Conservation (phyloP, 139 green algal genomes). For the Pleodorina starrii region DNA sequence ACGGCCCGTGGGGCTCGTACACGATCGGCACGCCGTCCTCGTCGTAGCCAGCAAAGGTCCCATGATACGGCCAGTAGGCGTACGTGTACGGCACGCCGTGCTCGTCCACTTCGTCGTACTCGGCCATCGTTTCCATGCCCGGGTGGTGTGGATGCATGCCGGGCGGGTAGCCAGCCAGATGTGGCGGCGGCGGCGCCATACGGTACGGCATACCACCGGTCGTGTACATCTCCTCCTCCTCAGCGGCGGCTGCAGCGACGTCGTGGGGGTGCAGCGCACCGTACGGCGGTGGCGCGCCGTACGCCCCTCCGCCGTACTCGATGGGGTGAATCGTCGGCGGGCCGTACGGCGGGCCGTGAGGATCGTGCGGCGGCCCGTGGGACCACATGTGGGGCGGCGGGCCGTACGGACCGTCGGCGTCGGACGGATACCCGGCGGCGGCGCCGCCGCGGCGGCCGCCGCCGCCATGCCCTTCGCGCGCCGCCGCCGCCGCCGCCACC, state of each 20-base stretch:
- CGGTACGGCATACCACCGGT: neutral
- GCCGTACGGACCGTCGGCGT: neutral
- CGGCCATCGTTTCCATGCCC: neutral
- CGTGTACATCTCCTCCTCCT: constrained; percentile 16
- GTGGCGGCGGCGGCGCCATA: neutral
- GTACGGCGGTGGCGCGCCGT: constrained; percentile 15
- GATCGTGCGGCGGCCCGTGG: neutral
- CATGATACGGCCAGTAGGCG: neutral
- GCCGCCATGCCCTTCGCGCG: neutral
- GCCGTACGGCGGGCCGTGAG: neutral
- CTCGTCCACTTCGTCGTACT: constrained; percentile 49
- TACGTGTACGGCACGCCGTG: constrained; percentile 38
- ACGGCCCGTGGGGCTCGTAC: constrained; percentile 4
- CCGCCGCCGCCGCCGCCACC: neutral
- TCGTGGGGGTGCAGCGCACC: constrained; percentile 4
- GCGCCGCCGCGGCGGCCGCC: neutral
- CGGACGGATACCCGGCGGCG: neutral
- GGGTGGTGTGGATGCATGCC: constrained; percentile 23
- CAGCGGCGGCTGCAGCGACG: neutral
- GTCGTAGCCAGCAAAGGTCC: constrained; percentile 14
- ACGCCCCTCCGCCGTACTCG: neutral
- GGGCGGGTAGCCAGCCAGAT: neutral
- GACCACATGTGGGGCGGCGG: neutral
- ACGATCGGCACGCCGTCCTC: constrained; percentile 28
- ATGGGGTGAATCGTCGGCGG: neutral